Base-by-base conservation (phyloP, 108 stramenopile genomes). In the Skeletonema tropicum region DNA sequence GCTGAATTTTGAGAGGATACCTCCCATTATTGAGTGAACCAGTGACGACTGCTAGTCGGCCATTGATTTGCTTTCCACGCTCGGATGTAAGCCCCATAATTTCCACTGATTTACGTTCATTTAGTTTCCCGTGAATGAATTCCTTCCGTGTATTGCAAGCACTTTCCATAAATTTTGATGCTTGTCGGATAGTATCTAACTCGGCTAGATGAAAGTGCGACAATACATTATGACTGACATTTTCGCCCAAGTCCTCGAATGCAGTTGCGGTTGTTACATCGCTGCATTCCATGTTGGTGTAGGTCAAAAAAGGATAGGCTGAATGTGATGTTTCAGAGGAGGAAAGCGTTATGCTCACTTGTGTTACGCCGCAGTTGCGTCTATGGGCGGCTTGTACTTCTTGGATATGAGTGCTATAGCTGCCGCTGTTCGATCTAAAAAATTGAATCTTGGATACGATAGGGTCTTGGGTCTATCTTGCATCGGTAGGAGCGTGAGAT, bases 1-100 rank as follows among this genome's bases (percentile, higher is more conserved):
- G 70, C 42, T 59, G 57, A 31, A 71, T 36, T 59, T 59, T 59
- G 13, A 71, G 33, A 13, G 70, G 70, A 57, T 59, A 71, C 39
- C 70, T 36, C 30, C 70, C 70, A 42, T 59, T 59, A 31, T 71
- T 19, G 57, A 71, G 33, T 8, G 38, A 0, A 15, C 70, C 70
- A 1, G 21, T 48, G 0, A 71, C 33, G 15, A 61, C 58, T 5
- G 57, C 70, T n/a, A 71, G 36, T 14, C 70, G 70, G 25, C 36
- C 35, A 61, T 71, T 71, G 60, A 71, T 36, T 39, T 61, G 70
- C 36, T 71, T 1, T 19, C 70, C 70, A 21, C 57, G 42, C 23
- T 58, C 70, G 15, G 70, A 71, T 19, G 59, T 23, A 4, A 71
- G 70, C 21, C 38, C 57, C 5, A 60, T 35, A 26, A 71, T 71